Conservation (phyloP, 768 basidiomycete species). For the Mycena leptocephala region DNA sequence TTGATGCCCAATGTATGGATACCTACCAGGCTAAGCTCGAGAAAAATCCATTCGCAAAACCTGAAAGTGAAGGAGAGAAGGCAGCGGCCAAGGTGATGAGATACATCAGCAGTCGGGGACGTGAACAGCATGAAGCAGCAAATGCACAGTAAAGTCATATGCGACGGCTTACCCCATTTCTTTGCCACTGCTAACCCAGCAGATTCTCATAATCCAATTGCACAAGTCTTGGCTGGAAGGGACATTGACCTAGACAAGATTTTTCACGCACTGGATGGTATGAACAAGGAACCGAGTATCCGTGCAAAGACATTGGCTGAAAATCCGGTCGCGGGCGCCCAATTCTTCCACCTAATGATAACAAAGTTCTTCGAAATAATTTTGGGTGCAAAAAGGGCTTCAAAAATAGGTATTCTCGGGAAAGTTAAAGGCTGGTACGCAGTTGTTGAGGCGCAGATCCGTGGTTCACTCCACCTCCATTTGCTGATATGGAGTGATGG, state of each 20-base stretch:
- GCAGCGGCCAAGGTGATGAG: no score
- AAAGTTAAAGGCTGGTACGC: conserved; percentile 37
- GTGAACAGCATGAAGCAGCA: conserved; percentile 1
- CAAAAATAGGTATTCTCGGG: conserved; percentile 43
- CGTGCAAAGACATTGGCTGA: background rate
- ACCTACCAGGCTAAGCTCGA: no score
- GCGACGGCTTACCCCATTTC: conserved; percentile 32
- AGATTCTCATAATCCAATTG: conserved; percentile 38
- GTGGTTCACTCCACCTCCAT: conserved; percentile 46
- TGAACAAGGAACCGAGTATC: background rate
- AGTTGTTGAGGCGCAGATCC: conserved; percentile 41
- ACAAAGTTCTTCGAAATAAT: conserved; percentile 39
- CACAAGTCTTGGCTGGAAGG: conserved; percentile 33
- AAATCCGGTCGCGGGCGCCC: conserved; percentile 35
- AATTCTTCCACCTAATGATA: conserved; percentile 50
- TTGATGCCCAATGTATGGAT: no score
- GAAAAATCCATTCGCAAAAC: no score
- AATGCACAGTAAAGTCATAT: background rate
- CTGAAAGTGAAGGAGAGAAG: no score
- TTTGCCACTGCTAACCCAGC: conserved; percentile 38
- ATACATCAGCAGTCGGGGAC: background rate
- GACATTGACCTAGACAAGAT: conserved; percentile 38
- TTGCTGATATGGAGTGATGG: conserved; percentile 41
- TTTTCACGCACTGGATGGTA: conserved; percentile 22
- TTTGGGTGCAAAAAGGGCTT: conserved; percentile 31